Base-by-base conservation (phyloP, 345 rosid species). In the Arabis hirsuta region DNA sequence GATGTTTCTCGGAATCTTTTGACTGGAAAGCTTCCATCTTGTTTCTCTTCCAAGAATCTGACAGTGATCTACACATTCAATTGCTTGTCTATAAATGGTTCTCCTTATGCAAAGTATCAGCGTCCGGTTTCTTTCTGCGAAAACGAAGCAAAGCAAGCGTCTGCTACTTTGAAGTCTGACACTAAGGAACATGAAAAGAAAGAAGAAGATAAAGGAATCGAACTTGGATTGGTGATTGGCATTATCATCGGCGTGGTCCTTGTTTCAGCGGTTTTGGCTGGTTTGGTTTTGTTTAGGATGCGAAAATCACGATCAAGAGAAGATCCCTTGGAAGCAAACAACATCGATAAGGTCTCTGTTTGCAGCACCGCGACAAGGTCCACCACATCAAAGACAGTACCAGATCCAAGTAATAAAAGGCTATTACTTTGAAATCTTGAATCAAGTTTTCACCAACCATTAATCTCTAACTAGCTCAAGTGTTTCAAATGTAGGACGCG, bases 1-100 rank as follows among this genome's bases (percentile, higher is more conserved):
- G 93, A 94, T 79, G 71, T 91, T 65, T 94, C 98, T 29, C 76
- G 57, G 75, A 94, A 94, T 71, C 89, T 86, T 80, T 62, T 94
- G 41, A 81, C 85, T 4, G 97, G 98, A 19, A 79, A 85, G 27
- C 75, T 88, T 39, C 96, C 95, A 14, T 67, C 82, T 42, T 89
- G 97, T 57, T 39, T 85, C 7, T 71, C 80, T 29, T 73, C 88
- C 16, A 76, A 76, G 68, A 71, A 83, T 29, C 79, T 69, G 41
- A 90, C 82, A 14, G 79, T 91, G 12, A 38, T 84, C 53, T 85
- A 78, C 66, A 83, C 92, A 22, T 89, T 92, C 90, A 94, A 94
- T 55, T 91, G 98, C 59, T 80, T 91, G 72, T 86, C 95, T 38
- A 0, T 71, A 5, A 67, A 41, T 27, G 86, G 80, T 53, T 50